Base-by-base conservation (phyloP, 192 early-diverging fungal species). In the Allomyces javanicus region DNA sequence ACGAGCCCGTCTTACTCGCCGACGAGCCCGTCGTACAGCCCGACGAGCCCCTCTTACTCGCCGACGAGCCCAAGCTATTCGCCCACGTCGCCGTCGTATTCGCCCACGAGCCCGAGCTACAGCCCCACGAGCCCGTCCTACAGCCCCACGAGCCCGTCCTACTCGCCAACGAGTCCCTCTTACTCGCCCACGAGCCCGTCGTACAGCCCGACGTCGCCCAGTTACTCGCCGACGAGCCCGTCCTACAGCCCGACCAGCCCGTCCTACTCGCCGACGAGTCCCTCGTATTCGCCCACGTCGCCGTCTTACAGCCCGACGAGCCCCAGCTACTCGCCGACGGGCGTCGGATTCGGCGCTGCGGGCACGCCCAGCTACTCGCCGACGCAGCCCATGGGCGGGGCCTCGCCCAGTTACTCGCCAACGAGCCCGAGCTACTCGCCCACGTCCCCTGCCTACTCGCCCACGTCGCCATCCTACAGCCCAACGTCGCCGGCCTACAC, bases 31-130 rank as follows among this genome's bases (percentile, higher is more conserved):
- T 67, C 68, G 1, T 84, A 83, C 62, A 68, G 68, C 0, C 89
- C 90, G 0, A 90, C 89, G 17, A 78, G 76, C 14, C 88, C 90
- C 12, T 79, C 75, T 55, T 94, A 92, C 71, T 81, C 78, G 10
- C 90, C 92, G 25, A 87, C 89, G 3, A 79, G 74, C 6, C 90
- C 90, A 14, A 78, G 76, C 4, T 94, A 94, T 71, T 81, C 78
- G 25, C 89, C 89, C 21, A 88, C 87, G 5, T 79, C 78, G 24
- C 88, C 88, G 27, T 77, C 72, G 21, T 89, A 91, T 72, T 73
- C 73, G 1, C 89, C 90, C 9, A 91, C 87, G 1, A 81, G 79
- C 1, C 87, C 88, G 14, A 73, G 67, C n/a, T 90, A 90, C 70
- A 80, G 79, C 12, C 89, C 89, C 9, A 87, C 88, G 3, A 76